Conservation (phyloP, 768 basidiomycete genomes). For the Russula lepida region DNA sequence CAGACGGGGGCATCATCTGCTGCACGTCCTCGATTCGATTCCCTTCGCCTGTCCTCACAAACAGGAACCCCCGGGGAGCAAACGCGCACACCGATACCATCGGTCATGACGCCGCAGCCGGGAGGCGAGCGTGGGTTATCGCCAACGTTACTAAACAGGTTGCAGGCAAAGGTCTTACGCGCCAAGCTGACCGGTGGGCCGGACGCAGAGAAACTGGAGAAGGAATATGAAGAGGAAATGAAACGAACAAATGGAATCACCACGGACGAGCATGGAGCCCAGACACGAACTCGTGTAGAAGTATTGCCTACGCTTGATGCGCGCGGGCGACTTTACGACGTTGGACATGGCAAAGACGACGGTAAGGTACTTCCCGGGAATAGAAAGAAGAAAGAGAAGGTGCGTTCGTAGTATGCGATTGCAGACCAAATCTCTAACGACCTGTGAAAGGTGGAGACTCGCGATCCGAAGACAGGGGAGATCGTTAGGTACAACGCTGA, state of each 20-base stretch:
- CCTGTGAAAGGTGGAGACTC: slow-evolving; percentile 63
- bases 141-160: slow-evolving; percentile 75
- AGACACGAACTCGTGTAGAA: slow-evolving; percentile 57
- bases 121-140: slow-evolving; percentile 45
- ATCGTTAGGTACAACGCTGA: slow-evolving; percentile 84
- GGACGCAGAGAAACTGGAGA: slow-evolving; percentile 69
- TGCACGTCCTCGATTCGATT: slow-evolving; percentile 47
- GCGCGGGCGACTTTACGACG: slow-evolving; percentile 80
- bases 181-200: slow-evolving; percentile 82
- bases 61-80: slow-evolving; percentile 50
- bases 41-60: slow-evolving; percentile 54
- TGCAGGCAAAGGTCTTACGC: slow-evolving; percentile 88
- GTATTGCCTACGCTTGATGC: slow-evolving; percentile 86
- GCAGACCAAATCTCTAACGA: slow-evolving; percentile 1
- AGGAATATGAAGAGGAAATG: slow-evolving; percentile 72
- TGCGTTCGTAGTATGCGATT: slow-evolving; percentile 22
- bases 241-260: slow-evolving; percentile 32
- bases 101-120: slow-evolving; percentile 70
- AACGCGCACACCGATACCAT: slow-evolving; percentile 78
- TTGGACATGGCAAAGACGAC: slow-evolving; percentile 71
- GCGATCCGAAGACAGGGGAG: slow-evolving; percentile 85
- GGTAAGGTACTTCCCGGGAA: slow-evolving; percentile 50
- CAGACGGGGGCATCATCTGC: slow-evolving; percentile 28
- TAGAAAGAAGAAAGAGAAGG: slow-evolving; percentile 70
- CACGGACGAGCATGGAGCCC: slow-evolving; percentile 29